Evolutionary conservation across 768 basidiomycete species (phyloP), one percentile per base, ranked within the genome.

Genomic region (Cystofilobasidium capitatum): DNA sequence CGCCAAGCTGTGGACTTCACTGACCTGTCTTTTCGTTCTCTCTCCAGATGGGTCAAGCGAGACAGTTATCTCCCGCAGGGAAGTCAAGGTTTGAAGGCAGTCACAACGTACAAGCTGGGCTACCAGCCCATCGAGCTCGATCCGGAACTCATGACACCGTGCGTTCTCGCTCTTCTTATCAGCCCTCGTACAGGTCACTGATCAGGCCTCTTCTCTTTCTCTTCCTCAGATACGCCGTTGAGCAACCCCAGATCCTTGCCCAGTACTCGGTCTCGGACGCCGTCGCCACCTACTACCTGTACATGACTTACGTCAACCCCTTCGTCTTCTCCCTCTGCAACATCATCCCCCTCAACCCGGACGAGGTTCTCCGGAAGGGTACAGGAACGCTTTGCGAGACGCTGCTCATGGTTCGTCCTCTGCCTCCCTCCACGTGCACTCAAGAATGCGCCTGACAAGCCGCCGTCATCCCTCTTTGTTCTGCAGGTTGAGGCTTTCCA

Each of bases 281-380:
- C 0, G 96, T 98, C 13, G 94, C 96, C n/a, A 99, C 96, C 0
- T 98, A 99, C 77, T 98, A 98, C 77, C 83, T 99, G 40, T 98
- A 99, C 79, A 99, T 98, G 96, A 99, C 98, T 92, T 99, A 99
- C 73, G 93, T 99, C 13, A 93, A 98, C 74, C 96, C 96, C 0
- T 99, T 99, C 82, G 90, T 99, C 70, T 99, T 99, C 80, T 98
- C 96, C 12, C 79, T 99, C 42, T 98, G 96, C 78, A 99, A 96
- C 81, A 99, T 98, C 77, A 98, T 99, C 72, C 94, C 96, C 14
- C 82, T 99, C 62, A 87, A 86, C 73, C 92, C 96, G 3, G 96
- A 99, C 73, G 96, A 99, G 70, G 96, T 98, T 6, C 78, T 98
- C 71, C 82, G 94, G 60, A 98, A 99, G 77, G 96, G 96, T 39